Evolutionary conservation across 768 basidiomycete species (phyloP), one percentile per base, ranked within the genome.

Genomic region (Pisolithus marmoratus): DNA sequence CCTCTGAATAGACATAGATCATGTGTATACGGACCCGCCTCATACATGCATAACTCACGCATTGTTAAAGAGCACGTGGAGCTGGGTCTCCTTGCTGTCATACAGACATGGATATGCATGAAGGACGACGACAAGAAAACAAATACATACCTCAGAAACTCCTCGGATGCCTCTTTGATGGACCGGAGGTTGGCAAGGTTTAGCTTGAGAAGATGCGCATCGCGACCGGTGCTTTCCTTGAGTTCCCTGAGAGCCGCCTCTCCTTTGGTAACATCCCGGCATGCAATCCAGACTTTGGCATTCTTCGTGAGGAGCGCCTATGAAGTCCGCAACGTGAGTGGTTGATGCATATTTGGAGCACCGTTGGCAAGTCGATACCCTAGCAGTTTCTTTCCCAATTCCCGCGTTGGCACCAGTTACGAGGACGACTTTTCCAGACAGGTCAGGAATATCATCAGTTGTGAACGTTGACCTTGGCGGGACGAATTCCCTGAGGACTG

Each of bases 281-380:
- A 65, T 0, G 75, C 77, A 15, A 83, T 58, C 60, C 81, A 84
- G 2, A 83, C 80, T 46, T 72, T 77, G 22, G 74, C 79, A 51
- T 75, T 71, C 51, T 73, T 72, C 1, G 52, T 45, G 3, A 79
- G 65, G 17, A 77, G 61, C 12, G 64, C 72, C 74, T 76, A 44
- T 5, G 34, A 34, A 34, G 34, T 12, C 34, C 12, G 12, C 12
- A 34, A 34, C 12, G 34, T 34, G 34, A 34, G 34, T 14, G 5
- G 12, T 34, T 15, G 12, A 34, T 0, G 12, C 34, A 14, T 1
- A 12, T 15, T 5, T 5, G 12, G 12, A 15, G 5, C 12, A 34
- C 14, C 12, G 1, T 34, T 34, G 14, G 14, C 14, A 14, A 5
- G 34, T 5, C 1, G 14, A 34, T 34, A 34, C 34, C 14, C 34